Conservation (phyloP, 345 rosid species). For the Melaleuca quinquenervia region DNA sequence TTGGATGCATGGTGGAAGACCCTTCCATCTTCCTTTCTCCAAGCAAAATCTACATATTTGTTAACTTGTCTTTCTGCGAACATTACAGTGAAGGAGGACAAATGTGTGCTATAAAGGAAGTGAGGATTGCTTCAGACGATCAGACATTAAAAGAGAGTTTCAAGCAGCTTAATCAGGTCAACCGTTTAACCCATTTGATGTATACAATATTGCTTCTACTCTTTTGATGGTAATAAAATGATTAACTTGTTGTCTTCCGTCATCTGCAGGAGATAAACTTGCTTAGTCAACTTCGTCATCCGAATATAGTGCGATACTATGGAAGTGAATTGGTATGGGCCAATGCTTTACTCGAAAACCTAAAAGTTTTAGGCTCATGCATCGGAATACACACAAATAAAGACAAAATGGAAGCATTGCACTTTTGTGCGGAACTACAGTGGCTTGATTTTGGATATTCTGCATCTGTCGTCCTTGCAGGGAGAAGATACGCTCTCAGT, state of each 20-base stretch:
- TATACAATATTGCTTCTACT: background rate
- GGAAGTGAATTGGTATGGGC: slow-evolving; percentile 89
- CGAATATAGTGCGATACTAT: slow-evolving; percentile 82
- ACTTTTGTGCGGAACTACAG: background rate
- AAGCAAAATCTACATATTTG: background rate
- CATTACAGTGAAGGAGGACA: slow-evolving; percentile 69
- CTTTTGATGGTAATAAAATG: background rate
- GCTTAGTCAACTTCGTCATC: slow-evolving; percentile 78
- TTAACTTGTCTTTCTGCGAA: slow-evolving; percentile 6
- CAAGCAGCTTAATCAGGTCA: slow-evolving; percentile 90
- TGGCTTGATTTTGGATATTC: background rate
- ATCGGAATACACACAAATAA: background rate
- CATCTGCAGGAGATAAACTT: slow-evolving; percentile 78
- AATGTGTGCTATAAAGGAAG: slow-evolving; percentile 98
- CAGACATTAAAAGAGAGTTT: slow-evolving; percentile 72
- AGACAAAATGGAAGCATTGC: background rate
- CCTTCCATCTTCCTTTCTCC: background rate
- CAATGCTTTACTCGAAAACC: background rate
- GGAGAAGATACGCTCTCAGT: slow-evolving; percentile 85
- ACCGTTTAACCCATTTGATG: background rate
- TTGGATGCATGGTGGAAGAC: background rate
- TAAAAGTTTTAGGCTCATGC: background rate
- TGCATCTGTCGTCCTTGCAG: slow-evolving; percentile 31
- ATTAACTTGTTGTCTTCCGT: background rate
- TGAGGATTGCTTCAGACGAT: slow-evolving; percentile 70